phyloP scores from a whole-genome alignment of 2,329 filamentous ascomycete genomes.

The Paraphoma chrysanthemicola region DNA sequence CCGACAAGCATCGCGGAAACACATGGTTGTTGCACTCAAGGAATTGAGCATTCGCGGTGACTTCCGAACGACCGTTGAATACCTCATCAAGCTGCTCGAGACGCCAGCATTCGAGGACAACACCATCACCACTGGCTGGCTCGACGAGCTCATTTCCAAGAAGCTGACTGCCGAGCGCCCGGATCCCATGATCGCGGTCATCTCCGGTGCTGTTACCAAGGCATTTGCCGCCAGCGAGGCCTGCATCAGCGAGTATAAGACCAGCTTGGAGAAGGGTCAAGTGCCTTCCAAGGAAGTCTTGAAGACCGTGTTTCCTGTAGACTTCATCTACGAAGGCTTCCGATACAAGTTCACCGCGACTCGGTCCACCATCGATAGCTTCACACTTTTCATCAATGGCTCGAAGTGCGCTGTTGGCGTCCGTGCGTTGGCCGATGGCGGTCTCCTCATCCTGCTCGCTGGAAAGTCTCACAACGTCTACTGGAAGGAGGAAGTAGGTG shows the following conservation, averaged over 20 bases:
- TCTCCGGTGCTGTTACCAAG: constrained; percentile 94
- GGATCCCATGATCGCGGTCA: constrained; percentile 89
- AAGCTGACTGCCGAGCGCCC: constrained; percentile 95
- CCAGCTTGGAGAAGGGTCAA: constrained; percentile 93
- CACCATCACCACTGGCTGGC: constrained; percentile 98
- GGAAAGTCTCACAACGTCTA: constrained; percentile 98
- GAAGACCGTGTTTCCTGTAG: constrained; percentile 95
- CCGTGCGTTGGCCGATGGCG: constrained; percentile 90
- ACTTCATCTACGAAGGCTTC: constrained; percentile 97
- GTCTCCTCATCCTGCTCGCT: constrained; percentile 86
- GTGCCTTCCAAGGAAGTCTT: constrained; percentile 95
- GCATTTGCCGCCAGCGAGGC: constrained; percentile 92
- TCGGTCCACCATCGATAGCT: constrained; percentile 88
- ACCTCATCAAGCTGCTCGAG: constrained; percentile 97
- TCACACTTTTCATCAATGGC: constrained; percentile 98
- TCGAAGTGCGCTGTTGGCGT: constrained; percentile 95
- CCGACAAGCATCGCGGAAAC: constrained; percentile 92
- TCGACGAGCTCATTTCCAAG: constrained; percentile 98
- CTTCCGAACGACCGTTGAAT: constrained; percentile 98
- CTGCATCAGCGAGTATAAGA: constrained; percentile 85
- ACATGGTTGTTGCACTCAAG: constrained; percentile 99
- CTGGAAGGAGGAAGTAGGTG: constrained; percentile 99
- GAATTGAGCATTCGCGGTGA: constrained; percentile 99
- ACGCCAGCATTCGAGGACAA: constrained; percentile 98
- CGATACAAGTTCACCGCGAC: constrained; percentile 99